A percentile compares a stretch with the other conserved stretches of the same genome.
Conservation (phyloP, 169 alveolate genomes). For the Haemoproteus tartakovskyi region DNA sequence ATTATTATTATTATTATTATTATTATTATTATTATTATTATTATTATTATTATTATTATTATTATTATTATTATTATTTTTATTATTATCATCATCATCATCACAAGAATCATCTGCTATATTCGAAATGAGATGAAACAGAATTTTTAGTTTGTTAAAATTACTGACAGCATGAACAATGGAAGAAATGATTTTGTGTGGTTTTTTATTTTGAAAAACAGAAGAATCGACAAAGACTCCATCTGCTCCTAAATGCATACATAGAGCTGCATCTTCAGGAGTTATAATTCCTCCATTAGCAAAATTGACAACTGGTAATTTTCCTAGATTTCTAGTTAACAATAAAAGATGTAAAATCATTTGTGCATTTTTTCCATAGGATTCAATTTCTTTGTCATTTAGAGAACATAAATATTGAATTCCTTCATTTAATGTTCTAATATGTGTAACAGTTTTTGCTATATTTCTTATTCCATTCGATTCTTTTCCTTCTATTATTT, state of each 20-base stretch:
- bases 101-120: constrained; percentile 51
- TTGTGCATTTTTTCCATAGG: constrained; percentile 67
- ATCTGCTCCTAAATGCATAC: constrained; percentile 79
- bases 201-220: constrained; percentile 76
- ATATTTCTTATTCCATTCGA: constrained; percentile 82
- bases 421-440: constrained; percentile 73
- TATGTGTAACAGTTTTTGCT: constrained; percentile 77
- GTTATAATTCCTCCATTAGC: constrained; percentile 83
- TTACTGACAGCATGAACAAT: constrained; percentile 69
- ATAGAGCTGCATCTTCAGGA: constrained; percentile 78
- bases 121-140: constrained; percentile 23
- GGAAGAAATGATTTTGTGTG: constrained; percentile 75
- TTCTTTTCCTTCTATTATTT: too few species aligned
- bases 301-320: constrained; percentile 81
- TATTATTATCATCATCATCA: too few species aligned
- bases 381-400: constrained; percentile 69
- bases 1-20: too few species aligned
- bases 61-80: too few species aligned
- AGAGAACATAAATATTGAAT: constrained; percentile 44
- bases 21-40: too few species aligned
- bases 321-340: constrained; percentile 56
- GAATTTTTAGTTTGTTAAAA: constrained; percentile 51
- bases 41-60: too few species aligned
- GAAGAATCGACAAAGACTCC: constrained; percentile 84
- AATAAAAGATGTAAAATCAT: constrained; percentile 70